Evolutionary conservation across 2,329 filamentous ascomycete species (phyloP).

Genomic region (Xylariaceae sp.): DNA sequence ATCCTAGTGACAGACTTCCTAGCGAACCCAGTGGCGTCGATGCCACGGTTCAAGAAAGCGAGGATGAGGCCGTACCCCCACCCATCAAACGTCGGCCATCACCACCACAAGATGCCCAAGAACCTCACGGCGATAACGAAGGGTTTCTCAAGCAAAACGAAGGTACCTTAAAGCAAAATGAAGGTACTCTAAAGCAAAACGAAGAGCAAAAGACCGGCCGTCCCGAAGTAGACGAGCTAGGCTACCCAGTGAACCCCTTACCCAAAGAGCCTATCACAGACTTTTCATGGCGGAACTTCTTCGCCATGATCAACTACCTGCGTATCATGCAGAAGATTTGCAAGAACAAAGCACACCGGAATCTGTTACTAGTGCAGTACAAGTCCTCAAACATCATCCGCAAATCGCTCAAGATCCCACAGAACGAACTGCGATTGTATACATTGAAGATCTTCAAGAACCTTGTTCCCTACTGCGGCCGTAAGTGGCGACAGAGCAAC

Average conservation of each 20-base stretch:
- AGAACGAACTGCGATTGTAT: constrained; percentile 81
- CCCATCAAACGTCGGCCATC: constrained; percentile 63
- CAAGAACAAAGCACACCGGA: constrained; percentile 90
- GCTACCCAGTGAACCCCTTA: constrained; percentile 66
- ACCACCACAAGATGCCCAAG: constrained; percentile 37
- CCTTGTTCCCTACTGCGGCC: constrained; percentile 94
- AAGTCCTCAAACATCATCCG: constrained; percentile 89
- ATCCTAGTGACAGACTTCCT: constrained; percentile 26
- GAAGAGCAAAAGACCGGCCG: constrained; percentile 36
- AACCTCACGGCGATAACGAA: constrained; percentile 25
- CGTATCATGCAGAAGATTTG: constrained; percentile 97
- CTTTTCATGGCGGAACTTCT: constrained; percentile 92
- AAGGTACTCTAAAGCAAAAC: constrained; percentile 28
- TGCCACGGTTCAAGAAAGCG: constrained; percentile 45
- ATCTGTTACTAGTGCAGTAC: constrained; percentile 89
- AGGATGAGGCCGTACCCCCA: constrained; percentile 77
- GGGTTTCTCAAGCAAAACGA: constrained; percentile 30
- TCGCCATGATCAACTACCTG: constrained; percentile 89
- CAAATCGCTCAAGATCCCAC: constrained; percentile 85
- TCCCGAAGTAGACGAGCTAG: constrained; percentile 77
- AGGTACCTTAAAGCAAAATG: constrained; percentile 14
- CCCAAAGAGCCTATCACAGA: constrained; percentile 75
- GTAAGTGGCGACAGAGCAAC: constrained; percentile 96
- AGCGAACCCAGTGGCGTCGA: constrained; percentile 31
- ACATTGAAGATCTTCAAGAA: constrained; percentile 98